These are phyloP conservation scores for Scedosporium aurantiacum DNA, from an alignment of 2,329 filamentous ascomycete species.

Conservation along the genomic window DNA sequence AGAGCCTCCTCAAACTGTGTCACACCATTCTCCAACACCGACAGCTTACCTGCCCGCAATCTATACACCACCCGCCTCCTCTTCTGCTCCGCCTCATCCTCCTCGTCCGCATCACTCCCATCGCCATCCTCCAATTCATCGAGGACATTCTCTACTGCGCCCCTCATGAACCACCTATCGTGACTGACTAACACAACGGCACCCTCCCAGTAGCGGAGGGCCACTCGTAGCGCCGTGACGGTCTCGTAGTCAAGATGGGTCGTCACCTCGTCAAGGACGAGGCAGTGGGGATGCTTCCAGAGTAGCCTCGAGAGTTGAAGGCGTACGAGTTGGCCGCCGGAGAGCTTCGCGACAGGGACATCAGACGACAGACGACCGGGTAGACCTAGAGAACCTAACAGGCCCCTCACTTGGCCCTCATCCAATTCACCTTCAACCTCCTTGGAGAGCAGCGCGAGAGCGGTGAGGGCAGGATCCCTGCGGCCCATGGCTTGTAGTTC, in stretches of 20 bases:
- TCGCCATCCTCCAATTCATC: conserved; percentile 27
- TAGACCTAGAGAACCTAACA: conserved; percentile 60
- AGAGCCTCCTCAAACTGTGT: conserved; percentile 53
- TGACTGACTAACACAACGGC: conserved; percentile 70
- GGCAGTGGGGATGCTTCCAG: conserved; percentile 56
- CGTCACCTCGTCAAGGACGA: conserved; percentile 72
- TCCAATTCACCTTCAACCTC: conserved; percentile 39
- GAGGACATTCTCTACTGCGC: conserved; percentile 55
- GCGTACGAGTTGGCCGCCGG: conserved; percentile 65
- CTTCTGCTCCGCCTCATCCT: conserved; percentile 25
- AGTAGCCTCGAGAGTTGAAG: conserved; percentile 58
- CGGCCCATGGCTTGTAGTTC: conserved; percentile 46
- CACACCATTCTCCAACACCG: conserved; percentile 46
- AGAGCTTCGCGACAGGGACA: conserved; percentile 60
- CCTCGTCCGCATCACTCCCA: conserved; percentile 20
- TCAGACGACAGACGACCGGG: conserved; percentile 61
- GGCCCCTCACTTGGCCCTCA: conserved; percentile 56
- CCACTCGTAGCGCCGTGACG: conserved; percentile 57
- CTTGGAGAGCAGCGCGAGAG: conserved; percentile 49
- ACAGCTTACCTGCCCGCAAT: conserved; percentile 46
- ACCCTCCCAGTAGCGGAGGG: conserved; percentile 57
- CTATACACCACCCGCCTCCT: conserved; percentile 48
- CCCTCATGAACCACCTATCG: conserved; percentile 70
- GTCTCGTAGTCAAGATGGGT: conserved; percentile 80
- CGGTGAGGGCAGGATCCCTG: conserved; percentile 43